Base-by-base conservation (phyloP, 768 basidiomycete species). In the Hygrocybe coccinea region DNA sequence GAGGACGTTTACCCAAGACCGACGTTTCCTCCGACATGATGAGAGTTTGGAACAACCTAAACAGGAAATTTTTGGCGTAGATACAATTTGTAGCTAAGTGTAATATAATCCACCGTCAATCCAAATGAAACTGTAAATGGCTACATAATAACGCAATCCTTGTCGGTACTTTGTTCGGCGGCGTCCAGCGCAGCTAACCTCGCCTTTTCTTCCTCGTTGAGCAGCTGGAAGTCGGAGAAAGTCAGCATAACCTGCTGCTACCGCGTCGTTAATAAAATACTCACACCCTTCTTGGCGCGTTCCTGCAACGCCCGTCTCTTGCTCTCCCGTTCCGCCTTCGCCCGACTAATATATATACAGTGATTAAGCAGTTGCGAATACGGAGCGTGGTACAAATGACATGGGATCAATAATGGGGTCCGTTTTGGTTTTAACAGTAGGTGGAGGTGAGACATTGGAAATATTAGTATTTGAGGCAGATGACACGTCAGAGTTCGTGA, bases 271-370 rank as follows among this genome's bases (percentile, higher is more conserved):
- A 17, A 17, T 17, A 46, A 25, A 15, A 17, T 2, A 75, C 83
- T 62, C 69, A 89, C 83, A 60, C 89, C 89, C 71, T 87, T 91
- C 78, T 78, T 79, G 5, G 83, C 86, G 38, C 89, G 80, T 56
- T 79, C 84, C 65, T 80, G 74, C 82, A 91, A 82, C 2, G 85
- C 88, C 67, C 79, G 83, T 57, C 81, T 67, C 64, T 77, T 76
- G 61, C 87, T 90, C 64, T 84, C 84, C 64, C 80, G 76, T 70
- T 92, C 90, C 11, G 83, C 84, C 71, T 75, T 84, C 39, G 87
- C 87, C 19, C 88, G 86, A 61, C 88, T 62, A 22, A 54, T 56
- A 62, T 56, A 22, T 60, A 68, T 66, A 73, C 62, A 70, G 55
- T 49, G 29, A 71, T 89, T 71, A 91, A 56, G 86, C 86, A 60